These are phyloP conservation scores for Avicennia marina DNA, from an alignment of 257 asterid genomes.

Conservation along the genomic window DNA sequence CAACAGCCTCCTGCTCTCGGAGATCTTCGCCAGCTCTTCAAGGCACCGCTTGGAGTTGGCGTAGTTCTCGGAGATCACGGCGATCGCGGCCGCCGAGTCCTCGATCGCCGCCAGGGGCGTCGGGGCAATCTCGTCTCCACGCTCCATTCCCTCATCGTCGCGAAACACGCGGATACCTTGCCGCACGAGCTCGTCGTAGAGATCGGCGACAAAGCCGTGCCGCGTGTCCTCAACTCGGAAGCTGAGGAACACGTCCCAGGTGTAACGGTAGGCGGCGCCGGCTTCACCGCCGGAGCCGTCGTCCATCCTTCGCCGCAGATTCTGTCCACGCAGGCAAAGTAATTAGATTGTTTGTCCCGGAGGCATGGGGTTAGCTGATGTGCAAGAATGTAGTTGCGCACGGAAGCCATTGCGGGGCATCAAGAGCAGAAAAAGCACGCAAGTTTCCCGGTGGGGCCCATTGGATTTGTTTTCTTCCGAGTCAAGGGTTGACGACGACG, in stretches of 20 bases:
- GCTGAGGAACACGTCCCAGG: constrained; percentile 27
- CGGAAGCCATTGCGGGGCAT: no score
- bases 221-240: constrained; percentile 37
- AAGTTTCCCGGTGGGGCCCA: no score
- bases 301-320: not conserved
- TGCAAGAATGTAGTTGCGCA: no score
- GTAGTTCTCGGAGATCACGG: constrained; percentile 25
- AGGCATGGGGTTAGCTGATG: no score
- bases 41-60: constrained; percentile 35
- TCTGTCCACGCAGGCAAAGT: not conserved
- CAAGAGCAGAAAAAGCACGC: no score
- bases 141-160: constrained; percentile 21
- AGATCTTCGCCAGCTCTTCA: constrained; percentile 27
- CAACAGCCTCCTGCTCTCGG: constrained; percentile 13
- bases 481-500: no score
- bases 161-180: constrained; percentile 22
- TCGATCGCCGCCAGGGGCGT: constrained; percentile 19
- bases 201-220: constrained; percentile 2
- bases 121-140: constrained; percentile 24
- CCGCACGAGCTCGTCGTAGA: constrained; percentile 18
- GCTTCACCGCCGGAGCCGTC: not conserved
- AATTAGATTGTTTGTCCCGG: not conserved
- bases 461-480: no score
- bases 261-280: constrained; percentile 12
- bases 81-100: constrained; percentile 33